Conservation (phyloP, 331 rosid genomes). For the Quercus phellos region DNA sequence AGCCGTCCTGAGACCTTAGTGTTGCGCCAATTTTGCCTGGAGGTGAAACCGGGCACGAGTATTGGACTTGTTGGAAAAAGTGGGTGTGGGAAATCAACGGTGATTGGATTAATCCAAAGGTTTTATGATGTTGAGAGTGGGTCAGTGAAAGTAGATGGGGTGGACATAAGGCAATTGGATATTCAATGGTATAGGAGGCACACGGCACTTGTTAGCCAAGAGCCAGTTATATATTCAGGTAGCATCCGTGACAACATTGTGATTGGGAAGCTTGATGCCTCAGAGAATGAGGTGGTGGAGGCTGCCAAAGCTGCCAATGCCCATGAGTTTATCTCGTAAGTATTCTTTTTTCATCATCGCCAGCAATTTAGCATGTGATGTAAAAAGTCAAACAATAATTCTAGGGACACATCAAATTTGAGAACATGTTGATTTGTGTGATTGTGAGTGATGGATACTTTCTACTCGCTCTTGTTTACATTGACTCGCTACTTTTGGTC, state of each 20-base stretch:
- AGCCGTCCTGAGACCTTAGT: slow-evolving; percentile 58
- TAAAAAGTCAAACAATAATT: no score
- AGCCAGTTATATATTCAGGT: slow-evolving; percentile 79
- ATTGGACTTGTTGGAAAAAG: slow-evolving; percentile 84
- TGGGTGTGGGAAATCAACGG: slow-evolving; percentile 95
- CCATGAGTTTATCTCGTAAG: slow-evolving; percentile 94
- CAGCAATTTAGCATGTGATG: background rate
- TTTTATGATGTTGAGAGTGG: slow-evolving; percentile 81
- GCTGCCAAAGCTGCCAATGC: slow-evolving; percentile 88
- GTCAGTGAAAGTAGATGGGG: slow-evolving; percentile 62
- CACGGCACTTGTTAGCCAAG: slow-evolving; percentile 88
- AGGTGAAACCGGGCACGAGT: slow-evolving; percentile 81
- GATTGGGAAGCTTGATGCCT: slow-evolving; percentile 71
- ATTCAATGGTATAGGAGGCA: slow-evolving; percentile 73
- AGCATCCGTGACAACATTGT: slow-evolving; percentile 62
- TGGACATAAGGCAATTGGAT: slow-evolving; percentile 78
- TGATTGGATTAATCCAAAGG: slow-evolving; percentile 68
- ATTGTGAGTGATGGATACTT: no score
- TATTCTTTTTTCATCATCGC: background rate
- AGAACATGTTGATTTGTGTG: no score
- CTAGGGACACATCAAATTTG: no score
- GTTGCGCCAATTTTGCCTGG: slow-evolving; percentile 62
- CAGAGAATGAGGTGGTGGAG: slow-evolving; percentile 66
- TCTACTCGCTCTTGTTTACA: no score
- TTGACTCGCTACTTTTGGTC: no score